Evolutionary conservation across 345 rosid species (phyloP).

Genomic region (Citrus glauca): DNA sequence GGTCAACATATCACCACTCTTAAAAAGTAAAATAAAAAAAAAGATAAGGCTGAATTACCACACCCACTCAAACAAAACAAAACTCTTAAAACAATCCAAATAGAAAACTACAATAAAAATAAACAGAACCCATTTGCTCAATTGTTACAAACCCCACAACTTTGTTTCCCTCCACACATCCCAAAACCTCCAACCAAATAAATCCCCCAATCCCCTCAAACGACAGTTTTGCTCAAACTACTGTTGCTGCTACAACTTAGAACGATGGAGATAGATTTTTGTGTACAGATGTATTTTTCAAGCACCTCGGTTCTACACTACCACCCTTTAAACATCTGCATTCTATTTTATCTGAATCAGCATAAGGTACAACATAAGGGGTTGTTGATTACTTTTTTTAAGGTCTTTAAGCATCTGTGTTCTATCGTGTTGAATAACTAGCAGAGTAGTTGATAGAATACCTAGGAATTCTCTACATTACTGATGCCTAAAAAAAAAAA

Average conservation of each 20-base stretch:
- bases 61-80: neutral
- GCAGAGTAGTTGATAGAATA: too few species aligned
- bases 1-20: constrained; percentile 2
- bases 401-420: too few species aligned
- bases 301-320: too few species aligned
- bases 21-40: neutral
- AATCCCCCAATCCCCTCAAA: constrained; percentile 8
- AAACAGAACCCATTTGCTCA: constrained; percentile 10
- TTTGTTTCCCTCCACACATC: constrained; percentile 3
- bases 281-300: too few species aligned
- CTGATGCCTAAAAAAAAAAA: too few species aligned
- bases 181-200: constrained; percentile 22
- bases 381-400: too few species aligned
- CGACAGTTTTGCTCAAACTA: constrained; percentile 1
- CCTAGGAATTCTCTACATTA: too few species aligned
- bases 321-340: too few species aligned
- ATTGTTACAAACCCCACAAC: constrained; percentile 29
- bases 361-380: too few species aligned
- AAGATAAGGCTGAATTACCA: neutral
- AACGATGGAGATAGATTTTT: too few species aligned
- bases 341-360: too few species aligned
- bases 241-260: constrained; percentile 3
- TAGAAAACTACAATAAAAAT: constrained; percentile 11
- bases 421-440: too few species aligned
- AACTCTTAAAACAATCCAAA: neutral